phyloP scores from a whole-genome alignment of 1,284 basidiomycete species.

The Marasmius fiardii region DNA sequence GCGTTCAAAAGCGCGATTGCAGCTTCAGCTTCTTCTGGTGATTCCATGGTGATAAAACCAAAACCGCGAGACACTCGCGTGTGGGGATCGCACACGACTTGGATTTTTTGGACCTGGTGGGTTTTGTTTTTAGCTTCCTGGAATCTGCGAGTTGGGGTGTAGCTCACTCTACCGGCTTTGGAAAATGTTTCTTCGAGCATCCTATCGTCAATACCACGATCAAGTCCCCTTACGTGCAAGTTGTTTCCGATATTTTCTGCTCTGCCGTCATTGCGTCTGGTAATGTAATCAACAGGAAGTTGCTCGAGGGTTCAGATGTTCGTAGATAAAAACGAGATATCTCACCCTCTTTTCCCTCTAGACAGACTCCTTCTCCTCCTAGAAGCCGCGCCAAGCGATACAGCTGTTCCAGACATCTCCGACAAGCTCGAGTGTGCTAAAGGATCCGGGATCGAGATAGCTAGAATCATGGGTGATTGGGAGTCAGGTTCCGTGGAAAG shows the following conservation, averaged over 20 bases:
- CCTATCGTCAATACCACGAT: not conserved
- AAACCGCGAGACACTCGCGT: conserved; percentile 82
- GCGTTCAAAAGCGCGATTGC: conserved; percentile 69
- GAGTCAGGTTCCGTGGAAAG: too few relatives aligned
- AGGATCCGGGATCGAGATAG: too few relatives aligned
- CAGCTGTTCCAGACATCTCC: too few relatives aligned
- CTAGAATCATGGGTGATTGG: too few relatives aligned
- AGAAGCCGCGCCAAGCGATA: too few relatives aligned
- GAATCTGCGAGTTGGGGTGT: not conserved
- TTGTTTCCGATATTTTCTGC: not conserved
- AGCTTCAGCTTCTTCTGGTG: conserved; percentile 68
- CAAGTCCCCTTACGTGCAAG: not conserved
- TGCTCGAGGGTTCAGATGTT: not conserved
- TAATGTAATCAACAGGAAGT: not conserved
- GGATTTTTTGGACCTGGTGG: conserved; percentile 51
- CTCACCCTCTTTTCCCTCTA: not conserved
- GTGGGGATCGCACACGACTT: conserved; percentile 85
- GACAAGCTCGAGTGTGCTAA: too few relatives aligned
- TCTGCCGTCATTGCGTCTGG: not conserved
- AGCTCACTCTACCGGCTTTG: not conserved
- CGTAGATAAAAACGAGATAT: not conserved
- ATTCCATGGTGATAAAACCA: conserved; percentile 83
- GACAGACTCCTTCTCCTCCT: not conserved
- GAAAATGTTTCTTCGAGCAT: not conserved
- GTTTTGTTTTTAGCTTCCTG: too few relatives aligned